Percentiles rank a stretch among this genome's conserved stretches.
These are phyloP conservation scores for Lactuca saligna DNA, from an alignment of 129 eudicot genomes.

Conservation along the genomic window DNA sequence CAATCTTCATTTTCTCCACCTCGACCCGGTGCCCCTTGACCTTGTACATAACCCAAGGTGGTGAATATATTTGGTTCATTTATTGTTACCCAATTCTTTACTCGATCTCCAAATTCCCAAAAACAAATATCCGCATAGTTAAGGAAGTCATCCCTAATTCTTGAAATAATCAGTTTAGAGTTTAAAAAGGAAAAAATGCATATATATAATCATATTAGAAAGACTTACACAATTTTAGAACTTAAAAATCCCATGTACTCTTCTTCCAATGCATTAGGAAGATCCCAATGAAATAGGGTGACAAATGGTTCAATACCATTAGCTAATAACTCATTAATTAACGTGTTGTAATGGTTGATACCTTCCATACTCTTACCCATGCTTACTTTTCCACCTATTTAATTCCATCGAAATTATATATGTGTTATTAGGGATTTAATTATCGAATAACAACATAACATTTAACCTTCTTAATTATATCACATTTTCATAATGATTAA, in stretches of 20 bases:
- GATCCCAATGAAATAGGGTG: constrained; percentile 42
- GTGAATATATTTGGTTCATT: constrained; percentile 36
- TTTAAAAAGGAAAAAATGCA: background rate
- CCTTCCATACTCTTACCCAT: constrained; percentile 40
- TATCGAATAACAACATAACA: too few species aligned
- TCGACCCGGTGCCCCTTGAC: constrained; percentile 35
- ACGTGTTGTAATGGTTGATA: constrained; percentile 39
- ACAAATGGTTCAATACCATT: constrained; percentile 38
- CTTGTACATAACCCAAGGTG: constrained; percentile 22
- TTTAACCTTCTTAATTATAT: too few species aligned
- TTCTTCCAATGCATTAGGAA: constrained; percentile 37
- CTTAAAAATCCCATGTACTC: constrained; percentile 39
- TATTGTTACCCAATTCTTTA: constrained; percentile 43
- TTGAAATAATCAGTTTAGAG: background rate
- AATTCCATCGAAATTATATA: background rate
- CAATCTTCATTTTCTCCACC: constrained; percentile 27
- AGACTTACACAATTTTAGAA: constrained; percentile 36
- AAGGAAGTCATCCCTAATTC: constrained; percentile 25
- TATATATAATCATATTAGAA: background rate
- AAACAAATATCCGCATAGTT: constrained; percentile 36
- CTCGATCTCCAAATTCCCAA: constrained; percentile 48
- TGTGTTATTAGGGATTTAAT: background rate
- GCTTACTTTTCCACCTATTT: constrained; percentile 37
- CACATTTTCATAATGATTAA: too few species aligned
- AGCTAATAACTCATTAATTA: constrained; percentile 36